These are phyloP conservation scores for Syzygium grande DNA, from an alignment of 345 rosid genomes.

Conservation along the genomic window DNA sequence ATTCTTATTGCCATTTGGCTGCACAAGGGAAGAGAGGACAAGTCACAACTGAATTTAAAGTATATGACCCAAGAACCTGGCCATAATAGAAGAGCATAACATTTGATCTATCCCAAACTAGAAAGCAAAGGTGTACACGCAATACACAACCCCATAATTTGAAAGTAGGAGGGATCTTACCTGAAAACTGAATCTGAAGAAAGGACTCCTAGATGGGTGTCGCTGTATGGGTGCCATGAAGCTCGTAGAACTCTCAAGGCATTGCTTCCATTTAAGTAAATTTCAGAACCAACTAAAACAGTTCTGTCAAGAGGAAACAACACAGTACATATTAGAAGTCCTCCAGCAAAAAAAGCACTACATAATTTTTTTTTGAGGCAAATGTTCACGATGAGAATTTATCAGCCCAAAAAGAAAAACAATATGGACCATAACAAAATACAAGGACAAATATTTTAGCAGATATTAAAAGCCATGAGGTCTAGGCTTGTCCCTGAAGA, in stretches of 20 bases:
- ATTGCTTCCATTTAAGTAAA: constrained; percentile 48
- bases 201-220: constrained; percentile 73
- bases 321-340: background rate
- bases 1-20: background rate
- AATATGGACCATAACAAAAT: background rate
- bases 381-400: background rate
- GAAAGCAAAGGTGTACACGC: background rate
- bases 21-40: background rate
- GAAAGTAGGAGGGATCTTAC: constrained; percentile 19
- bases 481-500: background rate
- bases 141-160: background rate
- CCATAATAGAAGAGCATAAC: background rate
- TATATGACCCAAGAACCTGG: background rate
- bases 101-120: background rate
- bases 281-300: constrained; percentile 60
- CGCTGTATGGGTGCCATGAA: constrained; percentile 85
- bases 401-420: background rate
- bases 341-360: constrained; percentile 1
- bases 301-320: constrained; percentile 44
- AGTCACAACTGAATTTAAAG: background rate
- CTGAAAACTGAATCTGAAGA: constrained; percentile 98
- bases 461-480: background rate
- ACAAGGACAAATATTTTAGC: background rate
- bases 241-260: constrained; percentile 48
- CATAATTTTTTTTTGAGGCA: background rate